phyloP scores from a whole-genome alignment of 352 stramenopile species.

The Pythium scleroteichum region DNA sequence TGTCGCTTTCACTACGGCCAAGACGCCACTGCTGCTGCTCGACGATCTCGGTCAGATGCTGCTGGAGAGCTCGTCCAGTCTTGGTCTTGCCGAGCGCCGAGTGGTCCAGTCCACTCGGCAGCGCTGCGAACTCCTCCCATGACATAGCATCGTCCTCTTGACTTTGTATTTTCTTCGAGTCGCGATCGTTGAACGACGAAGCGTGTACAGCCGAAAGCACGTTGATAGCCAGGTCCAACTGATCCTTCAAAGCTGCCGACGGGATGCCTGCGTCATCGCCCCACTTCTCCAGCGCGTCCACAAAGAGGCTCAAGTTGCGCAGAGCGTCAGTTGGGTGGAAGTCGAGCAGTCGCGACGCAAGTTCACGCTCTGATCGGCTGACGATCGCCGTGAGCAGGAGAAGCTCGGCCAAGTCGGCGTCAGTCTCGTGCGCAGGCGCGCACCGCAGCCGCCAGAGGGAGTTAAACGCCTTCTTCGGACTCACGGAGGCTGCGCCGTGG shows the following conservation, averaged over 20 bases:
- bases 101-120: slow-evolving; percentile 6
- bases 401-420: neutral
- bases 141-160: slow-evolving; percentile 8
- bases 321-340: slow-evolving; percentile 32
- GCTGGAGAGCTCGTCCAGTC: slow-evolving; percentile 1
- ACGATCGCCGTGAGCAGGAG: slow-evolving; percentile 23
- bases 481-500: neutral
- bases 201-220: neutral
- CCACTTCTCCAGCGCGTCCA: slow-evolving; percentile 3
- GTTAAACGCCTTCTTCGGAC: neutral
- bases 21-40: slow-evolving; percentile 12
- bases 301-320: slow-evolving; percentile 9
- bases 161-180: too few species aligned
- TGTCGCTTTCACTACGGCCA: neutral
- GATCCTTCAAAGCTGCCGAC: neutral
- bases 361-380: slow-evolving; percentile 30
- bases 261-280: neutral
- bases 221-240: neutral
- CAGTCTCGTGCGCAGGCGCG: neutral
- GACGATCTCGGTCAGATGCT: slow-evolving; percentile 7
- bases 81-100: slow-evolving; percentile 13
- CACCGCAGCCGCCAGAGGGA: slow-evolving; percentile 11
- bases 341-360: slow-evolving; percentile 40
- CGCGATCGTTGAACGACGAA: neutral
- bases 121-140: slow-evolving; percentile 23